Percentiles rank a stretch among this genome's conserved stretches.
These are phyloP conservation scores for Trypanosoma theileri DNA, from an alignment of 208 protist genomes.

Conservation along the genomic window DNA sequence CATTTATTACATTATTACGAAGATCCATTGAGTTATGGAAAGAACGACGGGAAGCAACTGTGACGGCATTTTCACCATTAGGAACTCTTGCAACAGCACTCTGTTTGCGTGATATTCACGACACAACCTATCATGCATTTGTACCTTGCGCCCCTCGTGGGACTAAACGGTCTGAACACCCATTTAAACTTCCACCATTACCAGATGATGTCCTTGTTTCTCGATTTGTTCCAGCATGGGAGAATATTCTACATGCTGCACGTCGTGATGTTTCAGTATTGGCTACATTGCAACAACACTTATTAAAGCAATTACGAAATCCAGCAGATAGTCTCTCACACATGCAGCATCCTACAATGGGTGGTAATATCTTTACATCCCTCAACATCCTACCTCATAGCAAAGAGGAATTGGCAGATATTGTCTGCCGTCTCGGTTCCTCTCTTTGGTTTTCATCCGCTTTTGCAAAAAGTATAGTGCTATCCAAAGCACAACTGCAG, in stretches of 20 bases:
- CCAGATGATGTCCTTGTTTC: conserved; percentile 47
- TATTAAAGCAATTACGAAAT: not conserved
- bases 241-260: conserved; percentile 37
- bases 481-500: conserved; percentile 21
- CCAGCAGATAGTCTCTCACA: too few species aligned
- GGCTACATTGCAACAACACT: conserved; percentile 35
- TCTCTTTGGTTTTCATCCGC: conserved; percentile 36
- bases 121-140: conserved; percentile 21
- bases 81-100: conserved; percentile 37
- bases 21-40: conserved; percentile 39
- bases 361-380: conserved; percentile 36
- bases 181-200: conserved; percentile 52
- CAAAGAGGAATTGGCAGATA: conserved; percentile 61
- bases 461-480: conserved; percentile 26
- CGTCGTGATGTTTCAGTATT: conserved; percentile 30
- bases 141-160: conserved; percentile 41
- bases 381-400: conserved; percentile 9
- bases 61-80: conserved; percentile 35
- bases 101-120: conserved; percentile 36
- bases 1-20: conserved; percentile 27
- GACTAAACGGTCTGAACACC: conserved; percentile 33
- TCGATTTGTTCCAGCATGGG: conserved; percentile 51
- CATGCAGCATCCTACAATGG: conserved; percentile 13
- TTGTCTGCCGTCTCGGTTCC: conserved; percentile 56
- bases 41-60: conserved; percentile 40